These are phyloP conservation scores for Schwanniomyces yamadae DNA, from an alignment of 805 yeast genomes.

Conservation along the genomic window DNA sequence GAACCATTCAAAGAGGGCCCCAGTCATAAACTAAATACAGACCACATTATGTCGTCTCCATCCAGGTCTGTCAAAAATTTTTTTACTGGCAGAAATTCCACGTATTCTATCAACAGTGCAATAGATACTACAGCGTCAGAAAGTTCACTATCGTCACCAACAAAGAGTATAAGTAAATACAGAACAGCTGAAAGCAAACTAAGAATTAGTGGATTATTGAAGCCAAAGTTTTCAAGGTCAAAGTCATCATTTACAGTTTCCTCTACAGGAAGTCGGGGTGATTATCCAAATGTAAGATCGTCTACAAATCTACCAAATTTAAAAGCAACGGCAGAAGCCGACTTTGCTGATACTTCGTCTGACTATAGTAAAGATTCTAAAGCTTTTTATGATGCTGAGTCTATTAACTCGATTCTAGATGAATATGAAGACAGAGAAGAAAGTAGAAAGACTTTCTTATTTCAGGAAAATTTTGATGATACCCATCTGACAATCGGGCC, in stretches of 20 bases:
- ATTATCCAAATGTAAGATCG: no score
- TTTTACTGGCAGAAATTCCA: no score
- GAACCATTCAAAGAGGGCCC: no score
- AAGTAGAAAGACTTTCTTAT: slow-evolving; percentile 17
- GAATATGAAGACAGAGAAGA: slow-evolving; percentile 20
- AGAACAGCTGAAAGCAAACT: background rate
- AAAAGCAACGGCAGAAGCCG: slow-evolving; percentile 17
- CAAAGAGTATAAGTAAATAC: slow-evolving; percentile 1
- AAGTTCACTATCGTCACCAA: background rate
- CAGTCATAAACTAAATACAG: no score
- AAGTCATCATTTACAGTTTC: slow-evolving; percentile 15
- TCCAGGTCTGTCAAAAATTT: no score
- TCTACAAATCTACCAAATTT: no score
- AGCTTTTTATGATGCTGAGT: slow-evolving; percentile 21
- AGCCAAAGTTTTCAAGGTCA: slow-evolving; percentile 22
- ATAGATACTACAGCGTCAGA: no score
- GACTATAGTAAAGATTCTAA: slow-evolving; percentile 8
- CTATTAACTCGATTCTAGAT: slow-evolving; percentile 30
- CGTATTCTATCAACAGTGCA: no score
- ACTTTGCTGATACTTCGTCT: slow-evolving; percentile 41
- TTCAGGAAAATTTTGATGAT: slow-evolving; percentile 30
- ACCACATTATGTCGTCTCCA: no score
- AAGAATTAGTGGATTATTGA: slow-evolving; percentile 7
- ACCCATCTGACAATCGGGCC: slow-evolving; percentile 1
- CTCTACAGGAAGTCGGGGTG: no score